Base-by-base conservation (phyloP, 2,329 filamentous ascomycete genomes). In the Plectosphaerella cucumerina region DNA sequence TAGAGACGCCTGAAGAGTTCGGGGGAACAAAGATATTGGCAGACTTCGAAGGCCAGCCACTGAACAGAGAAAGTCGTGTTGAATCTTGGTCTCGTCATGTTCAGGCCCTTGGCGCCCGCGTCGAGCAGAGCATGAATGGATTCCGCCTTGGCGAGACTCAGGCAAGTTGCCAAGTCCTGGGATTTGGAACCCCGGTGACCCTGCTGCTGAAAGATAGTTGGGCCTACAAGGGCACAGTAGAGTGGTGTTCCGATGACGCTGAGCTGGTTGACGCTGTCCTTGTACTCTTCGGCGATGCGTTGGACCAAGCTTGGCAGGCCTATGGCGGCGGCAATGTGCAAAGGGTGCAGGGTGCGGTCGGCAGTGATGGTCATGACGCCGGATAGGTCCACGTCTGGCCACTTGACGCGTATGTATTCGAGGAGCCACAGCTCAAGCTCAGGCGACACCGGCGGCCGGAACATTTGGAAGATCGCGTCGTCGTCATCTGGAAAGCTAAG, bases 381-480 rank as follows among this genome's bases (percentile, higher is more conserved):
- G 9, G 65, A 42, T 4, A 64, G 52, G 10, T 53, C 64, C 59
- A 5, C 61, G 1, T 56, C 53, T 1, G 68, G 66, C 48, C 59
- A 67, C 3, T 53, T 61, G 18, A 61, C 56, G 18, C 63, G 58
- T 1, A 61, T 62, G 51, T 66, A 70, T 43, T 70, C 66, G 18
- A 71, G 51, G 3, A 59, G 57, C 68, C 69, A 71, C 18, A 70
- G 67, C 10, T 65, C 60, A 31, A 70, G 68, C 51, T 62, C 66
- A 44, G 58, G 62, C 1, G 60, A 56, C 20, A 54, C 60, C 0
- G 59, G 50, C 1, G 51, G 43, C 2, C 54, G 50, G 45, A 71
- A 70, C 5, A 71, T 58, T 6, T 54, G 48, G 10, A 56, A 56
- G 12, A 70, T 56, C 14, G 63, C 56, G 1, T 58, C 44, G 33